Evolutionary conservation across 2,329 filamentous ascomycete species (phyloP).

Genomic region (Meredithiella fracta): DNA sequence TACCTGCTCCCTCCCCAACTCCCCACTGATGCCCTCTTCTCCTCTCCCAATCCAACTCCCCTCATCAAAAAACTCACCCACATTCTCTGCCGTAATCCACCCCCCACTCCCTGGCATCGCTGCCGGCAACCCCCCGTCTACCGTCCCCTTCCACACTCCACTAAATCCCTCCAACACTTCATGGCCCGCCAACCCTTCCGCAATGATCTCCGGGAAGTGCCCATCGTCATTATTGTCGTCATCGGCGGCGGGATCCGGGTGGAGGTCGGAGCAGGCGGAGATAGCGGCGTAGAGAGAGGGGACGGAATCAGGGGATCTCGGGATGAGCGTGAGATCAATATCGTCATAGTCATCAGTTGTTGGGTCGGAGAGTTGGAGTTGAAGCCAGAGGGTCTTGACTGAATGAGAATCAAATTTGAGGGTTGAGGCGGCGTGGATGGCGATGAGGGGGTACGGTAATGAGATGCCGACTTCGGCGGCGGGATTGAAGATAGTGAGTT

Average conservation of each 20-base stretch:
- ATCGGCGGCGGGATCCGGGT: constrained; percentile 50
- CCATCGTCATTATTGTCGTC: constrained; percentile 39
- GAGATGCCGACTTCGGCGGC: constrained; percentile 42
- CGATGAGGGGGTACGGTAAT: constrained; percentile 59
- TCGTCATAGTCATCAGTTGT: constrained; percentile 45
- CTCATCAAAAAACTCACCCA: constrained; percentile 66
- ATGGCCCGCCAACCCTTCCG: constrained; percentile 34
- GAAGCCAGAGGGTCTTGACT: constrained; percentile 44
- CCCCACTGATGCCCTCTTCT: constrained; percentile 35
- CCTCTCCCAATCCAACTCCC: constrained; percentile 54
- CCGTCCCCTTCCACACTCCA: constrained; percentile 34
- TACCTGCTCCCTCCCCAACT: constrained; percentile 49
- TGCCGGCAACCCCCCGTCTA: constrained; percentile 39
- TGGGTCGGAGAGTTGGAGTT: constrained; percentile 46
- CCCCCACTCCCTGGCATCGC: constrained; percentile 57
- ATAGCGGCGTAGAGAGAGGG: constrained; percentile 49
- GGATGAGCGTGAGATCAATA: constrained; percentile 51
- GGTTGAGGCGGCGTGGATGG: constrained; percentile 54
- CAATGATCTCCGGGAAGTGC: constrained; percentile 27
- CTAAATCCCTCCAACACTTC: constrained; percentile 40
- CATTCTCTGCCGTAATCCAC: constrained; percentile 87
- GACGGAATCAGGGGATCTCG: constrained; percentile 20
- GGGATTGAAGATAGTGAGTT: constrained; percentile 47
- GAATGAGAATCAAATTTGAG: constrained; percentile 23
- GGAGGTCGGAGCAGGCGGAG: constrained; percentile 57